These are phyloP conservation scores for Lipomyces japonicus DNA, from an alignment of 805 yeast species.

Conservation along the genomic window DNA sequence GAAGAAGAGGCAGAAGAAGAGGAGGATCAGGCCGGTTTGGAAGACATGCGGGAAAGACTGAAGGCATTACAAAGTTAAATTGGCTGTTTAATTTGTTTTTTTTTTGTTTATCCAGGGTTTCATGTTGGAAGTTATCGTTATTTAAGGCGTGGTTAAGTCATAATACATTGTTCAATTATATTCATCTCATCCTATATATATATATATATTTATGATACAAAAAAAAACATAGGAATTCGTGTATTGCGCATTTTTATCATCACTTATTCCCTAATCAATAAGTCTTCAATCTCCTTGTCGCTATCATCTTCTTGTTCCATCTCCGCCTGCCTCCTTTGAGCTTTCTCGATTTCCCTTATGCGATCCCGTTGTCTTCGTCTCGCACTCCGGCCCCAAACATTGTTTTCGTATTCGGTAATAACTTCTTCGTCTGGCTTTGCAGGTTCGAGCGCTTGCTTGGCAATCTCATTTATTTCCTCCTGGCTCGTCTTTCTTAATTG, in stretches of 20 bases:
- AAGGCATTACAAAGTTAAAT: slow-evolving; percentile 67
- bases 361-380: slow-evolving; percentile 29
- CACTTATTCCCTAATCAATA: background rate
- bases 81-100: background rate
- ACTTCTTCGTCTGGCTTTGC: slow-evolving; percentile 21
- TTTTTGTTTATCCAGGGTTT: too few species aligned
- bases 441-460: slow-evolving; percentile 16
- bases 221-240: background rate
- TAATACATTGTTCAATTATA: too few species aligned
- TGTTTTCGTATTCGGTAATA: slow-evolving; percentile 10
- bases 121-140: background rate
- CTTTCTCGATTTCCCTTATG: slow-evolving; percentile 29
- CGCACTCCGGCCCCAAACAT: slow-evolving; percentile 31
- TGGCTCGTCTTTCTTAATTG: slow-evolving; percentile 15
- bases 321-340: slow-evolving; percentile 22
- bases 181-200: too few species aligned
- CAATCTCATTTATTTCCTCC: slow-evolving; percentile 10
- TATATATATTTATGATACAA: background rate
- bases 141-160: background rate
- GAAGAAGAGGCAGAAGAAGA: slow-evolving; percentile 48
- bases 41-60: slow-evolving; percentile 84
- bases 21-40: slow-evolving; percentile 67
- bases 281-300: slow-evolving; percentile 25
- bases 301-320: slow-evolving; percentile 29
- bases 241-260: background rate